Base-by-base conservation (phyloP, 176 grass and related monocot genomes). In the Musa troglodytarum region DNA sequence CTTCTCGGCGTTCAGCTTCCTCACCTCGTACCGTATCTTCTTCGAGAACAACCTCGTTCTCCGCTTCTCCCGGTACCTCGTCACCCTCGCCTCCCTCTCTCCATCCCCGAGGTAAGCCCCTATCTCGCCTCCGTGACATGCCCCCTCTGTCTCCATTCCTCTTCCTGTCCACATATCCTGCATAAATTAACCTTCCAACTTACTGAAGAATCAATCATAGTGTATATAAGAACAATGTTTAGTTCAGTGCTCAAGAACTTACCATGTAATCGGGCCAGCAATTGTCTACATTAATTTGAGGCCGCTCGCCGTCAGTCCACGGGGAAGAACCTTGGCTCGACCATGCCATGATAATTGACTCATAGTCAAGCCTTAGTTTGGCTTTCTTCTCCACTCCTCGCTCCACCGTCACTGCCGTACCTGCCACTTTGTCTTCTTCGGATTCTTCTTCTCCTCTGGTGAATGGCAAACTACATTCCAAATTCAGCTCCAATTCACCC, bases 11-110 rank as follows among this genome's bases (percentile, higher is more conserved):
- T 99, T 99, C 29, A 99, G 89, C 80, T 94, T 99, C 29, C 95
- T 80, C 84, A 99, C 95, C 84, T 99, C 95, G 81, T 99, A 99
- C 71, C 95, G 84, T 53, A 99, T 99, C 86, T 99, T 99, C 88
- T 99, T 99, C 2, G 95, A 84, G 81, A 94, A 99, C 78, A 99
- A 85, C 84, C 95, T 71, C 74, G 90, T 92, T 58, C 90, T 87
- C 83, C 95, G 86, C 88, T 99, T 99, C 87, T 99, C 95, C 80
- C 90, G 75, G 82, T 99, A 99, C 64, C 95, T 75, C 11, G 86
- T 82, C 59, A 94, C 95, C 69, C 86, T 83, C 20, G 86, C 95
- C 78, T 86, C 90, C 72, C 95, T 73, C 70, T 83, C 81, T 14
- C 72, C 80, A 28, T 77, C 84, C 11, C 16, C 58, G 61, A 52